phyloP scores from a whole-genome alignment of 1,284 basidiomycete genomes.

The Ustilago sp. region DNA sequence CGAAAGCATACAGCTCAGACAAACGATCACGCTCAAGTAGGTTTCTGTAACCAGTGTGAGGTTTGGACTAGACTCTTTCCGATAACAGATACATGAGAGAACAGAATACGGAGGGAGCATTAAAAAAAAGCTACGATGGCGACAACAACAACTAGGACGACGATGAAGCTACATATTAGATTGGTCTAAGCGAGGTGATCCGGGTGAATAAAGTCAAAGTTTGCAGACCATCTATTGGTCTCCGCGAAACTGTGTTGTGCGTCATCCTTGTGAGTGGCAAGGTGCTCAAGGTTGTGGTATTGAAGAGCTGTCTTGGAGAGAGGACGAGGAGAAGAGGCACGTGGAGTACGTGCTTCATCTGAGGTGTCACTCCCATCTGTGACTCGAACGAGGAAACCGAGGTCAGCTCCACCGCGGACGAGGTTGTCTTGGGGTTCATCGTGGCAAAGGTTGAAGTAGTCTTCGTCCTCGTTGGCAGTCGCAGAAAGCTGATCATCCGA shows the following conservation, averaged over 20 bases:
- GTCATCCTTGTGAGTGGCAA: slow-evolving; percentile 4
- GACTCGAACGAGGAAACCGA: background rate
- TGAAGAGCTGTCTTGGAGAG: slow-evolving; percentile 21
- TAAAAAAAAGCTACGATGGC: slow-evolving; percentile 1
- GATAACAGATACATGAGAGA: background rate
- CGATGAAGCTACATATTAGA: background rate
- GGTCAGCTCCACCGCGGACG: background rate
- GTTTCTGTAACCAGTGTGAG: background rate
- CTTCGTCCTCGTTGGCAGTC: slow-evolving; percentile 17
- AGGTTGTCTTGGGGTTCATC: slow-evolving; percentile 14
- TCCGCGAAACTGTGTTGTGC: background rate
- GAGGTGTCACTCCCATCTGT: slow-evolving; percentile 38
- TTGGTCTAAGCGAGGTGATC: slow-evolving; percentile 36
- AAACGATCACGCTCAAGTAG: background rate
- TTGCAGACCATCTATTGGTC: slow-evolving; percentile 11
- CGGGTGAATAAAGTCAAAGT: slow-evolving; percentile 48
- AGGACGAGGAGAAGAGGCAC: slow-evolving; percentile 38
- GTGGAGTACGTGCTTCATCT: slow-evolving; percentile 48
- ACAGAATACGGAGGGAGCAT: slow-evolving; percentile 4
- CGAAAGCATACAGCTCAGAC: background rate
- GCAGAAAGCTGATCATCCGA: background rate
- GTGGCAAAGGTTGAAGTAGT: slow-evolving; percentile 45
- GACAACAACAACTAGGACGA: background rate
- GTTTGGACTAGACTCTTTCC: background rate
- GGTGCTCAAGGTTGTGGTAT: slow-evolving; percentile 8